A percentile compares a stretch with the other conserved stretches of the same genome.
These are phyloP conservation scores for Anthostomella pinea DNA, from an alignment of 2,329 filamentous ascomycete genomes.

Conservation along the genomic window DNA sequence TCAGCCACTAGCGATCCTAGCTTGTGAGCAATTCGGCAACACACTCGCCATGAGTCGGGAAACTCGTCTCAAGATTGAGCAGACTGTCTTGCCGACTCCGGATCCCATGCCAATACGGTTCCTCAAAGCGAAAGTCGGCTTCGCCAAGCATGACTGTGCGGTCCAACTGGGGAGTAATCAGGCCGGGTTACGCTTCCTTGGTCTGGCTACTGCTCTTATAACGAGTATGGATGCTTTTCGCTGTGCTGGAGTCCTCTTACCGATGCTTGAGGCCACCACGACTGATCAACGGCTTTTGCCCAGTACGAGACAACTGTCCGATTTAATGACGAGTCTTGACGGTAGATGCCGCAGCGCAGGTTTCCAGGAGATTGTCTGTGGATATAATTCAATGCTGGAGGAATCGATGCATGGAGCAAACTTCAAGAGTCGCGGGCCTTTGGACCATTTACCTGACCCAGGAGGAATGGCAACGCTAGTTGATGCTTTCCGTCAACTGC, in stretches of 20 bases:
- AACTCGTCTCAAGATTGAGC: slow-evolving; percentile 7
- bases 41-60: slow-evolving; percentile 7
- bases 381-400: slow-evolving; percentile 2
- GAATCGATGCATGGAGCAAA: no score
- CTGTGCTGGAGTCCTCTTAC: not conserved
- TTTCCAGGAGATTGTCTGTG: slow-evolving; percentile 2
- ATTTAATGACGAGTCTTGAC: slow-evolving; percentile 5
- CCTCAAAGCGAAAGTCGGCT: slow-evolving; percentile 6
- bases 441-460: not conserved
- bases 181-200: slow-evolving; percentile 9
- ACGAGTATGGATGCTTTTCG: not conserved
- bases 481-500: slow-evolving; percentile 6
- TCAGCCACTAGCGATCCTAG: slow-evolving; percentile 9
- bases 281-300: slow-evolving; percentile 5
- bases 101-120: slow-evolving; percentile 5
- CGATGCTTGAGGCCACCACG: slow-evolving; percentile 7
- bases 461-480: slow-evolving; percentile 2
- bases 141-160: slow-evolving; percentile 6
- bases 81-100: slow-evolving; percentile 5
- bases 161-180: slow-evolving; percentile 8
- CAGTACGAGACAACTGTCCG: slow-evolving; percentile 3
- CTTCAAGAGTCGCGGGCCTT: no score
- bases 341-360: slow-evolving; percentile 1
- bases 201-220: slow-evolving; percentile 3
- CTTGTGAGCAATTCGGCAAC: slow-evolving; percentile 11